A percentile compares a stretch with the other conserved stretches of the same genome.
Evolutionary conservation across 2,329 filamentous ascomycete species (phyloP).

Genomic region (Colletotrichum cereale): DNA sequence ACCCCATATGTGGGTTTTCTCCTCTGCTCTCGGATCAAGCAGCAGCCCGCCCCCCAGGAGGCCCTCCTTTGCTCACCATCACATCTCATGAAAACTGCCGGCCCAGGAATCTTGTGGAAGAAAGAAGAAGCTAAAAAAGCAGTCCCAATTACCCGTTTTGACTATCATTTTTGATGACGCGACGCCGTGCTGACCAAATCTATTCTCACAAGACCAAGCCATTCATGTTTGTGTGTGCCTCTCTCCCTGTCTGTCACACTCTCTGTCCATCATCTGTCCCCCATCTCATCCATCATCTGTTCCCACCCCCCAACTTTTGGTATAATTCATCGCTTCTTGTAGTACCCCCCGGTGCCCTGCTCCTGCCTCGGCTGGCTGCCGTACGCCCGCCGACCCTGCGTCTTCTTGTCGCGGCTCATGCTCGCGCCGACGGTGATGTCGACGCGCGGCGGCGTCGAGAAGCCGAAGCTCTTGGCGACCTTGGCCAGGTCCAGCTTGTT

Average conservation of each 20-base stretch:
- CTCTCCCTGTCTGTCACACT: too few species aligned
- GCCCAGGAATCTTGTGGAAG: neutral
- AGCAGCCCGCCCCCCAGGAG: too few species aligned
- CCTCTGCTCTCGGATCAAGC: too few species aligned
- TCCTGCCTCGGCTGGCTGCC: conserved; percentile 81
- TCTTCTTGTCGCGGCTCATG: conserved; percentile 79
- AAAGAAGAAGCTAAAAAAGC: neutral
- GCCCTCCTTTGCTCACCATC: neutral
- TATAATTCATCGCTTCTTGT: conserved; percentile 49
- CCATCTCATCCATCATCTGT: neutral
- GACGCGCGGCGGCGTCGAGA: conserved; percentile 81
- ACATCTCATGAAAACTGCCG: neutral
- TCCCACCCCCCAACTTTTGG: neutral
- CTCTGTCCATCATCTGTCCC: too few species aligned
- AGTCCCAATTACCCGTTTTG: conserved; percentile 33
- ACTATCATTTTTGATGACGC: conserved; percentile 29
- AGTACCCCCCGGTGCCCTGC: conserved; percentile 42
- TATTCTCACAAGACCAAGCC: conserved; percentile 15
- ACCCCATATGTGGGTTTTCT: too few species aligned
- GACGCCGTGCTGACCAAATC: conserved; percentile 32
- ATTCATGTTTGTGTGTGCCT: neutral
- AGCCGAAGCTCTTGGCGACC: conserved; percentile 87
- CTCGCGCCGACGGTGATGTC: conserved; percentile 87
- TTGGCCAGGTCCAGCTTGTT: conserved; percentile 87
- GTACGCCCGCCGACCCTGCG: conserved; percentile 74